Percentiles rank a stretch among this genome's conserved stretches.
Evolutionary conservation across 768 basidiomycete genomes (phyloP).

Genomic region (Myochromella boudieri): DNA sequence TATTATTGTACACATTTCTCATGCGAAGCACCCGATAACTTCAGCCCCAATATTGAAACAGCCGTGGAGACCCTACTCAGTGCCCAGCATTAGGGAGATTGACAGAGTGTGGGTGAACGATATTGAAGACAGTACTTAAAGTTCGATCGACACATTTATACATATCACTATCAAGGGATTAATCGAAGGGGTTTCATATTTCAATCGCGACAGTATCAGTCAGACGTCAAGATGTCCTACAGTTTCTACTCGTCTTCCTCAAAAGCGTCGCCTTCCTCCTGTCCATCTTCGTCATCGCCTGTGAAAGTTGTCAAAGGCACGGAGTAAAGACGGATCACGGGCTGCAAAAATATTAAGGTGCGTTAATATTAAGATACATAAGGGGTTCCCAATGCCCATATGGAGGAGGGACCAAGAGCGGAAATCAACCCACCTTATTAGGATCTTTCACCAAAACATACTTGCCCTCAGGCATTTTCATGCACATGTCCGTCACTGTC

Average conservation of each 20-base stretch:
- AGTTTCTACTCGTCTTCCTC: constrained; percentile 39
- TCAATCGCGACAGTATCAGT: constrained; percentile 21
- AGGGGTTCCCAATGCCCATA: constrained; percentile 3
- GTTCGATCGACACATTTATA: constrained; percentile 17
- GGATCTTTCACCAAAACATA: constrained; percentile 98
- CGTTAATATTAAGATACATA: constrained; percentile 14
- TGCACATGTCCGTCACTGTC: constrained; percentile 89
- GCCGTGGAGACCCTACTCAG: constrained; percentile 80
- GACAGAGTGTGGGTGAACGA: constrained; percentile 1
- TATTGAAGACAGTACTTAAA: constrained; percentile 3
- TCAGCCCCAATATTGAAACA: constrained; percentile 73
- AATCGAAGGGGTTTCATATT: constrained; percentile 13
- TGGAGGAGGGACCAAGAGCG: constrained; percentile 1
- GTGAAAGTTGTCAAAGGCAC: constrained; percentile 90
- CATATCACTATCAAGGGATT: constrained; percentile 15
- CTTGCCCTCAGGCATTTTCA: constrained; percentile 98
- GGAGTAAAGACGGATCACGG: constrained; percentile 89
- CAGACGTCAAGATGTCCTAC: constrained; percentile 11
- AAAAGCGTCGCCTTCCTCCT: constrained; percentile 24
- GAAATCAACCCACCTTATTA: constrained; percentile 71
- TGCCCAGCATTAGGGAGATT: constrained; percentile 35
- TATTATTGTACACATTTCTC: constrained; percentile 6
- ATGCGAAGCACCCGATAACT: constrained; percentile 7
- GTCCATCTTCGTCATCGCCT: constrained; percentile 68
- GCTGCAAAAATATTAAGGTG: constrained; percentile 48